Conservation (phyloP, 2,329 filamentous ascomycete species). For the Fusarium goolgardi region DNA sequence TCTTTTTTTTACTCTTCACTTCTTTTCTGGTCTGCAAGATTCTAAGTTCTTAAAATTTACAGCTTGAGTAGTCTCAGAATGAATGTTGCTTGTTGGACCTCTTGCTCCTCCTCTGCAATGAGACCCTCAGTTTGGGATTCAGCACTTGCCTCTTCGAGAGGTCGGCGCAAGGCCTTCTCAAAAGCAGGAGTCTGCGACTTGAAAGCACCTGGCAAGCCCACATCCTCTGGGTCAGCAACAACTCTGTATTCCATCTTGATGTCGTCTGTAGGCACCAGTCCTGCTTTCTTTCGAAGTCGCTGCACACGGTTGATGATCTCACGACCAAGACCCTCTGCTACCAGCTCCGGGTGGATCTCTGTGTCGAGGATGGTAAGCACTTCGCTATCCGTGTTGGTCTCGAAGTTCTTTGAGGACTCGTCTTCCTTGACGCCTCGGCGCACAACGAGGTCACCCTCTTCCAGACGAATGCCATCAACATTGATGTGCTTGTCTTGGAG, state of each 20-base stretch:
- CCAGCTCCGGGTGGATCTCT: slow-evolving; percentile 83
- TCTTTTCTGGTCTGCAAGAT: slow-evolving; percentile 2
- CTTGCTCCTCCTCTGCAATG: slow-evolving; percentile 85
- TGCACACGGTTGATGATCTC: slow-evolving; percentile 96
- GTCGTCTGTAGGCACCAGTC: slow-evolving; percentile 90
- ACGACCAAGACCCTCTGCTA: slow-evolving; percentile 86
- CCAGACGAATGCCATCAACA: slow-evolving; percentile 87
- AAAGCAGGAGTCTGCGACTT: slow-evolving; percentile 74
- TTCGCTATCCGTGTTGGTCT: slow-evolving; percentile 89
- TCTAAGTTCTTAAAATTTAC: slow-evolving; percentile 54
- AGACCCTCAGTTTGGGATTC: slow-evolving; percentile 53
- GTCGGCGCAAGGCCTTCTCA: slow-evolving; percentile 81
- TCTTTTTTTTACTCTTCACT: slow-evolving; percentile 15
- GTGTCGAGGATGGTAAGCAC: slow-evolving; percentile 92
- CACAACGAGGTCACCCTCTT: slow-evolving; percentile 81
- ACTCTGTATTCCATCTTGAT: slow-evolving; percentile 94
- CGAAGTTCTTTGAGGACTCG: slow-evolving; percentile 76
- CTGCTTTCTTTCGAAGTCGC: slow-evolving; percentile 91
- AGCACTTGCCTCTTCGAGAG: slow-evolving; percentile 66
- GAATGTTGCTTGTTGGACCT: slow-evolving; percentile 85
- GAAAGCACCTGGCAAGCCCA: slow-evolving; percentile 78
- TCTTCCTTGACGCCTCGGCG: slow-evolving; percentile 82
- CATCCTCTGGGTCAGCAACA: slow-evolving; percentile 79
- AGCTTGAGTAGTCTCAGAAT: slow-evolving; percentile 80
- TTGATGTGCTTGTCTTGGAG: slow-evolving; percentile 77